These are phyloP conservation scores for Comarum palustre DNA, from an alignment of 306 rosid genomes.

Conservation along the genomic window DNA sequence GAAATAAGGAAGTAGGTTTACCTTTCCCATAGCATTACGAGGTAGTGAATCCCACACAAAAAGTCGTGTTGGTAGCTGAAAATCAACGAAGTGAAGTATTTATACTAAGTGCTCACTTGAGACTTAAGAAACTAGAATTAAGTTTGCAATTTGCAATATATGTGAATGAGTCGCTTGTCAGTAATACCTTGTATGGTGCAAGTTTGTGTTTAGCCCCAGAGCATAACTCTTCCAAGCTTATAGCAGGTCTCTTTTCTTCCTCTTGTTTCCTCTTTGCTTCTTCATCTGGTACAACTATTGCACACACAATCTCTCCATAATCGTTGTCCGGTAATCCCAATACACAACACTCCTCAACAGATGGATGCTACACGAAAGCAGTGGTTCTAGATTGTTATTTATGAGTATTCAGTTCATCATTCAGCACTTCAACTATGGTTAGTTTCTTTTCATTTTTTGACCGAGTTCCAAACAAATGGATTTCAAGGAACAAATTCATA, in stretches of 20 bases:
- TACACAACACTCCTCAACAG: slow-evolving; percentile 77
- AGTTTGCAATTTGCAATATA: neutral
- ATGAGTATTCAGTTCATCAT: slow-evolving; percentile 6
- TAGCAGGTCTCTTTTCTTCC: slow-evolving; percentile 48
- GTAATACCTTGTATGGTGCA: slow-evolving; percentile 90
- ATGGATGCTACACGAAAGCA: slow-evolving; percentile 59
- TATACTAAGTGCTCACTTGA: neutral
- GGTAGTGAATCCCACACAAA: slow-evolving; percentile 73
- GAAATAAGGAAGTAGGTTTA: slow-evolving; percentile 24
- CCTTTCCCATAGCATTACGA: slow-evolving; percentile 99
- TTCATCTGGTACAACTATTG: slow-evolving; percentile 56
- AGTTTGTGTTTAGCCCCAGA: slow-evolving; percentile 77
- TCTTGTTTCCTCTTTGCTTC: slow-evolving; percentile 42
- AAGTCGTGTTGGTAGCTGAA: slow-evolving; percentile 67
- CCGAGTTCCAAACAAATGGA: neutral
- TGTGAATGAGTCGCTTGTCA: neutral
- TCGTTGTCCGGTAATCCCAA: slow-evolving; percentile 80
- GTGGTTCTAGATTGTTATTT: slow-evolving; percentile 8
- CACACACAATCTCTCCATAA: slow-evolving; percentile 80
- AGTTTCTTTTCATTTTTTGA: slow-evolving; percentile 2
- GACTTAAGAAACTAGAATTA: slow-evolving; percentile 3
- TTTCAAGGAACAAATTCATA: neutral
- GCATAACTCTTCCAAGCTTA: slow-evolving; percentile 64
- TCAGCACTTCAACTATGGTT: neutral
- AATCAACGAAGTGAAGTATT: slow-evolving; percentile 4